Percentiles rank a stretch among this genome's conserved stretches.
Evolutionary conservation across 179 eudicot genomes (phyloP).

Genomic region (Camellia oleifera): DNA sequence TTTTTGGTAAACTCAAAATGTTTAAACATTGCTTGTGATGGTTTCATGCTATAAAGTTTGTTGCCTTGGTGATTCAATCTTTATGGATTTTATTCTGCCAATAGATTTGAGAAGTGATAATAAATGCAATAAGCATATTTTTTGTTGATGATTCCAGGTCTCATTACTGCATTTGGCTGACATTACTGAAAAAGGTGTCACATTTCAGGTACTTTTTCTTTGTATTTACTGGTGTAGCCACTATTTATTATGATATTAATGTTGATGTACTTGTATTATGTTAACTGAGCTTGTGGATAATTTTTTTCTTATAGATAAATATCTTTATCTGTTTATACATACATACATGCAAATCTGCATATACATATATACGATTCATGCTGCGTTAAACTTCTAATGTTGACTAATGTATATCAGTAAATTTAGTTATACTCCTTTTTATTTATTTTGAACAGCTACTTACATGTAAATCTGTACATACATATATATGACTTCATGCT

Average conservation of each 20-base stretch:
- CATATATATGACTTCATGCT: too few relatives aligned
- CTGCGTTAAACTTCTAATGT: not conserved
- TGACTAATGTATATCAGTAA: not conserved
- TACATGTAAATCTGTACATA: too few relatives aligned
- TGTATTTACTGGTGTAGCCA: not conserved
- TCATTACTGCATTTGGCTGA: conserved; percentile 90
- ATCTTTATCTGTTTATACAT: not conserved
- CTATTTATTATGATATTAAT: not conserved
- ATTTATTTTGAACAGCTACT: too few relatives aligned
- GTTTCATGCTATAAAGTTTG: not conserved
- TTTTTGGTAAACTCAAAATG: not conserved
- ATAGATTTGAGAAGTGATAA: not conserved
- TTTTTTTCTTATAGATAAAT: not conserved
- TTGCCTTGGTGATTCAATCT: not conserved
- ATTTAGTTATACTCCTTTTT: not conserved
- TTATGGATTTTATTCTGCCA: conserved; percentile 1
- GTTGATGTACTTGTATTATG: not conserved
- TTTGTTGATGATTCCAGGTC: conserved; percentile 42
- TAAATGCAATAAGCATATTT: not conserved
- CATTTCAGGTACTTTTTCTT: conserved; percentile 64
- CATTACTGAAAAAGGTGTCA: conserved; percentile 85
- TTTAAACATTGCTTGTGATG: not conserved
- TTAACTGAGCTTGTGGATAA: conserved; percentile 2
- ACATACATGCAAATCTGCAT: not conserved
- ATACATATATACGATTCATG: not conserved